Percentiles rank a stretch among this genome's conserved stretches.
Evolutionary conservation across 2,329 filamentous ascomycete species (phyloP).

Genomic region (Pseudogymnoascus sp.): DNA sequence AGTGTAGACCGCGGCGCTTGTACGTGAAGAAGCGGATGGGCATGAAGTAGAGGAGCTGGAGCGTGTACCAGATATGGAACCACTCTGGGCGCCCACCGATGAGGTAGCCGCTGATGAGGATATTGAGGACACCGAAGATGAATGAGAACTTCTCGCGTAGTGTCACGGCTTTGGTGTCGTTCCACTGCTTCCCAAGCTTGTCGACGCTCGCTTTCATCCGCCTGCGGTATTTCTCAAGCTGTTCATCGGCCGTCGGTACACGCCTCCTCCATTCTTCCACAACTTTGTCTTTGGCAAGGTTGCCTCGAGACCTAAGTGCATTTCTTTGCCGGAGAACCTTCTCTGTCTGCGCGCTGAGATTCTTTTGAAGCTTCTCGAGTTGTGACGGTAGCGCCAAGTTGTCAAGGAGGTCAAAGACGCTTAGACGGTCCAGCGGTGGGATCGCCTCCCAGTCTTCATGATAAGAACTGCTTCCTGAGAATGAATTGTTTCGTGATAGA

Average conservation of each 20-base stretch:
- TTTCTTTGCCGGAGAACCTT: constrained; percentile 79
- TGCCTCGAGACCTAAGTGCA: constrained; percentile 66
- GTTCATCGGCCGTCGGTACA: constrained; percentile 81
- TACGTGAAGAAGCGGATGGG: constrained; percentile 90
- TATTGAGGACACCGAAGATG: constrained; percentile 92
- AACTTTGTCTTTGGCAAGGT: constrained; percentile 77
- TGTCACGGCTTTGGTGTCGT: constrained; percentile 81
- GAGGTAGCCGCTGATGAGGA: constrained; percentile 92
- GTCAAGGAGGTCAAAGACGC: constrained; percentile 87
- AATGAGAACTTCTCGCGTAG: constrained; percentile 91
- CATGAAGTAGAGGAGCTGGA: constrained; percentile 89
- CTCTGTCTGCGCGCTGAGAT: constrained; percentile 73
- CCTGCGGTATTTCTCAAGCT: constrained; percentile 81
- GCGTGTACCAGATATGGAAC: constrained; percentile 90
- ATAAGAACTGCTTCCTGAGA: constrained; percentile 77
- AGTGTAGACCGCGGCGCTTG: constrained; percentile 85
- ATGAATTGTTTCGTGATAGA: constrained; percentile 71
- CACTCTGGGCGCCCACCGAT: constrained; percentile 78
- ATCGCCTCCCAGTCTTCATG: constrained; percentile 84
- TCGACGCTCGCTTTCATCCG: constrained; percentile 88
- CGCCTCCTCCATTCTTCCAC: constrained; percentile 88
- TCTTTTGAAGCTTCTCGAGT: constrained; percentile 81
- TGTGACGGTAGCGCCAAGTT: constrained; percentile 87
- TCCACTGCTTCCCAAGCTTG: constrained; percentile 77
- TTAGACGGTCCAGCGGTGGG: constrained; percentile 81